Evolutionary conservation across 192 early-diverging fungal species (phyloP).

Genomic region (Dispira parvispora): DNA sequence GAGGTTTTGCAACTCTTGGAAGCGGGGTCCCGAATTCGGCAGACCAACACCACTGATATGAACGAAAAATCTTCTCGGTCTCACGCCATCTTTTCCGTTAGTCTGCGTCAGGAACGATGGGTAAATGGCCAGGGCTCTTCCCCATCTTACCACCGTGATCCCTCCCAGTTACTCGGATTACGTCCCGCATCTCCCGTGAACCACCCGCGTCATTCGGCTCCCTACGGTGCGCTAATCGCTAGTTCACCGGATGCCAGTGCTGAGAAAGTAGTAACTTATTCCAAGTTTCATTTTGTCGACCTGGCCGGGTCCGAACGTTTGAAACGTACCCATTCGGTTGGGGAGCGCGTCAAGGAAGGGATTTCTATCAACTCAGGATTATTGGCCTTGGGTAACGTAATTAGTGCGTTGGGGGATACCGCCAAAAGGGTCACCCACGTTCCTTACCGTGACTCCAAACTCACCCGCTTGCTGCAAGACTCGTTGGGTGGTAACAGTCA

Average conservation of each 20-base stretch:
- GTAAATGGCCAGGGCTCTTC: neutral
- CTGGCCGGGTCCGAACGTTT: conserved; percentile 92
- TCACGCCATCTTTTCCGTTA: conserved; percentile 93
- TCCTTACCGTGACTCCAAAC: conserved; percentile 93
- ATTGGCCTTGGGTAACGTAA: conserved; percentile 92
- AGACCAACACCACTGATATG: conserved; percentile 94
- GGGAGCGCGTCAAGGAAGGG: conserved; percentile 87
- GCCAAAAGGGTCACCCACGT: conserved; percentile 50
- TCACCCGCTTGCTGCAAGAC: conserved; percentile 93
- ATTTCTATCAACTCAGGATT: conserved; percentile 95
- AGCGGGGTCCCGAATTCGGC: conserved; percentile 57
- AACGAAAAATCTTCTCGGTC: conserved; percentile 87
- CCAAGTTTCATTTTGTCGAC: conserved; percentile 98
- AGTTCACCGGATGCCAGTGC: conserved; percentile 14
- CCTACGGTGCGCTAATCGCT: too few species aligned
- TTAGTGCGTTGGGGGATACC: conserved; percentile 84
- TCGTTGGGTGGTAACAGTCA: conserved; percentile 86
- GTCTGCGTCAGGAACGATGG: conserved; percentile 59
- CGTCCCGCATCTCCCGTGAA: too few species aligned
- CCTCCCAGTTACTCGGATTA: too few species aligned
- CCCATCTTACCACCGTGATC: too few species aligned
- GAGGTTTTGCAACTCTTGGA: conserved; percentile 52
- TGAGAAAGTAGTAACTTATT: conserved; percentile 43
- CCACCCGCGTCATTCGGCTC: too few species aligned
- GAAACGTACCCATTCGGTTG: conserved; percentile 83